Evolutionary conservation across 805 yeast species (phyloP), one percentile per base, ranked within the genome.

Genomic region (Maudiozyma turicensis): DNA sequence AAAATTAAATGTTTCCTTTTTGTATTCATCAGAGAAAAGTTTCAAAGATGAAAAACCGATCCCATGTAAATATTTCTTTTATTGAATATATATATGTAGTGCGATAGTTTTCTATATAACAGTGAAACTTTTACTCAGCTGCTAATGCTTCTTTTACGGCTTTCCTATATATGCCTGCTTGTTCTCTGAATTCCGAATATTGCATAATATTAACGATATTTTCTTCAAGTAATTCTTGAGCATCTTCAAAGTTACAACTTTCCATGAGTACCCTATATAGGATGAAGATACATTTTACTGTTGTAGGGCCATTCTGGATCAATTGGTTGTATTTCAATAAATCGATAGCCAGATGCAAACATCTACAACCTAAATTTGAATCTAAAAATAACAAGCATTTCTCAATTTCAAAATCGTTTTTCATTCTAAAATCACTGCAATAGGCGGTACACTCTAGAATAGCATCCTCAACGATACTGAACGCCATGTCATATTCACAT

Each of bases 311-410:
- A 48, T 76, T 70, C 1, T 82, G 78, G 8, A 75, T 68, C 4
- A 61, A 58, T 20, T 72, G 70, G 0, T 84, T 76, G 10, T 70
- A 57, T 44, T 74, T 72, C 1, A 83, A 62, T 46, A 79, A 71
- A 52, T 77, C 77, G 6, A 77, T 58, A 0, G 81, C 56, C 15
- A 74, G 58, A 0, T 83, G 73, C 8, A 82, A 53, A 0, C 77
- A 78, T 49, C 83, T 69, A 8, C 74, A 61, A 11, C 80, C 76
- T 5, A 71, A 63, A 0, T 76, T 73, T 13, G 74, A 60, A 5
- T 64, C 54, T 28, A 73, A 54, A 50, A 79, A 58, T 41, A 53
- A 60, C 48, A 38, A 53, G 49, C 54, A 57, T 32, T 46, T 63
- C 57, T 38, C 58, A n/a, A 52, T 42, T 26, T 63, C 56, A 45